Base-by-base conservation (phyloP, 352 stramenopile genomes). In the Phytopythium helicoides region DNA sequence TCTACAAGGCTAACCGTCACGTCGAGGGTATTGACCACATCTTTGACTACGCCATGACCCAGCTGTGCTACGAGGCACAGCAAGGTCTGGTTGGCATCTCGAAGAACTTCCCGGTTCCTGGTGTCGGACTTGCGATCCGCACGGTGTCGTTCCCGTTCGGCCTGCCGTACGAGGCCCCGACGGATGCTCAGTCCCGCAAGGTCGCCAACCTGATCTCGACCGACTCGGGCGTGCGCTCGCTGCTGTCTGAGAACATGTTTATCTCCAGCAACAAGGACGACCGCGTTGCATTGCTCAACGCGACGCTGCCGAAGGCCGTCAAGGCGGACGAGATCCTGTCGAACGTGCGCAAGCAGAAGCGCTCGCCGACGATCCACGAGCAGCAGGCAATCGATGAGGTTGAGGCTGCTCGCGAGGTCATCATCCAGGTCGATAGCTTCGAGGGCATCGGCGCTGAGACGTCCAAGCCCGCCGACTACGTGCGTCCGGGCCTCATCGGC, bases 341-440 rank as follows among this genome's bases (percentile, higher is more conserved):
- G 23, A 86, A 76, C 49, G 54, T 98, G 49, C 91, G 95, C 47
- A 96, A 96, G 59, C 91, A 98, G 61, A 99, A 99, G 86, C 85
- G 94, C 60, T 78, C 82, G 37, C 89, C 94, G 47, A 98, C 95
- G 12, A 61, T 79, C 18, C 88, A 97, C 47, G 96, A 99, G 74
- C 86, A 97, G 56, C 89, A 95, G 61, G 79, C 94, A 42, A 97
- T 99, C 70, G 89, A 97, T 60, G 89, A 98, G 58, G 95, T 97
- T 2, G 95, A 98, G 69, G 95, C 89, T 47, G 81, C 97, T 31
- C 89, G 96, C 35, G 95, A 99, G 81, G 64, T 92, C 21, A 96
- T 99, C 68, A 98, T 99, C 71, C 96, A 99, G 73, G 96, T 99
- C 41, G 81, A 98, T 75, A 85, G 66, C 40, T 98, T 98, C 62